Percentiles rank a stretch among this genome's conserved stretches.
Evolutionary conservation across 140 eudicot genomes (phyloP).

Genomic region (Cichorium intybus): DNA sequence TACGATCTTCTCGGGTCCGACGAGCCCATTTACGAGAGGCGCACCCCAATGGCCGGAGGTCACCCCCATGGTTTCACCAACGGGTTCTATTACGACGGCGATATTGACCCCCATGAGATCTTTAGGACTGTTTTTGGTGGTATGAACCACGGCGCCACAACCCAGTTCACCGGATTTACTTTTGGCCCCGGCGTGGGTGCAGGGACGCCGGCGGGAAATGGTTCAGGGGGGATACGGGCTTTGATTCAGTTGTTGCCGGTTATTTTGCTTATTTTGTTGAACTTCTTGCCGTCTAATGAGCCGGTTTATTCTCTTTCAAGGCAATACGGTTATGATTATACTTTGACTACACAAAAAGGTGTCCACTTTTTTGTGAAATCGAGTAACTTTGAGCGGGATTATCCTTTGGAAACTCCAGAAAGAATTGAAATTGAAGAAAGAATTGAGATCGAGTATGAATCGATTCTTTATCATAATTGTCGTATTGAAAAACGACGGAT

Average conservation of each 20-base stretch:
- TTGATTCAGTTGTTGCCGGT: constrained; percentile 65
- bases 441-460: constrained; percentile 51
- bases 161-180: constrained; percentile 64
- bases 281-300: constrained; percentile 57
- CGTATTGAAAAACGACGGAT: constrained; percentile 54
- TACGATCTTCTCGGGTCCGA: constrained; percentile 64
- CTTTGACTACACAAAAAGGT: constrained; percentile 52
- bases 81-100: constrained; percentile 61
- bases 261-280: constrained; percentile 50
- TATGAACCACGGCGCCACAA: constrained; percentile 51
- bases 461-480: constrained; percentile 51
- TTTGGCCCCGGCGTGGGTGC: constrained; percentile 59
- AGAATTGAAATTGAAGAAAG: constrained; percentile 45
- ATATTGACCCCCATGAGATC: constrained; percentile 74
- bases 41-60: constrained; percentile 31
- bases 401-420: constrained; percentile 44
- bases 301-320: constrained; percentile 59
- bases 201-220: constrained; percentile 40
- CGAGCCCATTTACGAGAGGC: constrained; percentile 52
- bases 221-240: constrained; percentile 40
- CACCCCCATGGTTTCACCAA: constrained; percentile 41
- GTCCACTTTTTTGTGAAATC: constrained; percentile 64
- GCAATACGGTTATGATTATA: constrained; percentile 37
- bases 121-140: constrained; percentile 77
- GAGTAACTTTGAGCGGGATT: constrained; percentile 50